Conservation (phyloP, 2,329 filamentous ascomycete genomes). For the Aspergillus fischeri region DNA sequence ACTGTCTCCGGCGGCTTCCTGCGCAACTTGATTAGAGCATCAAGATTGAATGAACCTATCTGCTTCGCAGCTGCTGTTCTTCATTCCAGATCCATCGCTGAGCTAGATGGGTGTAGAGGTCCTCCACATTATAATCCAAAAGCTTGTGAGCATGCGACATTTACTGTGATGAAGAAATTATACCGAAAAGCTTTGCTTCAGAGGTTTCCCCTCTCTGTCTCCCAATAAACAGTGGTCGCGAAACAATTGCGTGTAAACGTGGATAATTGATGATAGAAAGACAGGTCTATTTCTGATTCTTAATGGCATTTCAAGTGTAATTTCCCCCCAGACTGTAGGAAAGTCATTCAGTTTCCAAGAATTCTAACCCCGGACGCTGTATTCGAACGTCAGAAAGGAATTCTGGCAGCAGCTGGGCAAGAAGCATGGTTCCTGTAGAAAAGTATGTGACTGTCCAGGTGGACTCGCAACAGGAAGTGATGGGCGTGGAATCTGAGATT, state of each 20-base stretch:
- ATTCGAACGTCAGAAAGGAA: no score
- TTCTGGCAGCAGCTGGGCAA: no score
- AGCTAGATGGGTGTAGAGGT: slow-evolving; percentile 1
- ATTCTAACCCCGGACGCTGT: no score
- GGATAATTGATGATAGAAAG: not conserved
- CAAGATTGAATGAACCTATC: slow-evolving; percentile 3
- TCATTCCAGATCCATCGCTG: slow-evolving; percentile 8
- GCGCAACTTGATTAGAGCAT: not conserved
- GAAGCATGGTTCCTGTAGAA: no score
- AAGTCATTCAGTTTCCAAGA: not conserved
- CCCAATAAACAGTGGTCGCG: slow-evolving; percentile 1
- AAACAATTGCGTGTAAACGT: slow-evolving; percentile 1
- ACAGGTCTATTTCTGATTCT: not conserved
- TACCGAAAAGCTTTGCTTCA: not conserved
- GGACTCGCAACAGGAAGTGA: no score
- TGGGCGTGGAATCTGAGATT: no score
- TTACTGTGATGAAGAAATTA: not conserved
- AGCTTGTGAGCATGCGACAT: not conserved
- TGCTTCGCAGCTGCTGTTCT: slow-evolving; percentile 1
- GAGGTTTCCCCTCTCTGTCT: not conserved
- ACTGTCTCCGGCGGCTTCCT: slow-evolving; percentile 1
- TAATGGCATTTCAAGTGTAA: not conserved
- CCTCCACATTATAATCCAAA: not conserved
- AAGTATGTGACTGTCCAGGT: no score
- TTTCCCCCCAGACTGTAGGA: not conserved